Percentiles rank a stretch among this genome's conserved stretches.
Evolutionary conservation across 345 rosid species (phyloP).

Genomic region (Aegle marmelos): DNA sequence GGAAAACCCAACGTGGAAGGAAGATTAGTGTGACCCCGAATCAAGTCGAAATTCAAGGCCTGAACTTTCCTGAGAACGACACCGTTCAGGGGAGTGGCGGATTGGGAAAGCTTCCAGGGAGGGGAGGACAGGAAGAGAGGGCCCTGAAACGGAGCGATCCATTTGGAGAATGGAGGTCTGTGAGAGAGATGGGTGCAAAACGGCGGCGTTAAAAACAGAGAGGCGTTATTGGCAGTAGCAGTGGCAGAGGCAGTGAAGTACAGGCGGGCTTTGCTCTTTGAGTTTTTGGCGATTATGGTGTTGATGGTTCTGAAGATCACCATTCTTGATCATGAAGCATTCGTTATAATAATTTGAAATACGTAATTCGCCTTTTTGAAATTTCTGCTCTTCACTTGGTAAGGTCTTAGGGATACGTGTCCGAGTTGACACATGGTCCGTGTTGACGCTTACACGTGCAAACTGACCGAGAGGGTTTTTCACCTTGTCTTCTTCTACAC

Average conservation of each 20-base stretch:
- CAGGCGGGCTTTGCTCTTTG: constrained; percentile 23
- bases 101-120: constrained; percentile 89
- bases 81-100: constrained; percentile 68
- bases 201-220: constrained; percentile 17
- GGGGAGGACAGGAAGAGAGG: constrained; percentile 76
- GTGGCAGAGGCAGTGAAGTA: constrained; percentile 37
- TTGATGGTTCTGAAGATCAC: constrained; percentile 49
- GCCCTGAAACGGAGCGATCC: constrained; percentile 67
- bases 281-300: constrained; percentile 28
- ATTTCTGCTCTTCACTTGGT: background rate
- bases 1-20: constrained; percentile 25
- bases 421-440: background rate
- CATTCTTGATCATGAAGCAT: constrained; percentile 33
- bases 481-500: no score
- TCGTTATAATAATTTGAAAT: no score
- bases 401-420: background rate
- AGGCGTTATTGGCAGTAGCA: constrained; percentile 20
- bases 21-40: constrained; percentile 31
- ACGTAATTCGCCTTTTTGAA: no score
- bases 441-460: no score
- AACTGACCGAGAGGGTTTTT: no score
- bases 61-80: constrained; percentile 49
- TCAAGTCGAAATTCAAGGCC: constrained; percentile 49
- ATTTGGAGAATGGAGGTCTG: constrained; percentile 51
- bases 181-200: constrained; percentile 20